phyloP scores from a whole-genome alignment of 2,329 filamentous ascomycete genomes.

The Ophiocordyceps unilateralis region DNA sequence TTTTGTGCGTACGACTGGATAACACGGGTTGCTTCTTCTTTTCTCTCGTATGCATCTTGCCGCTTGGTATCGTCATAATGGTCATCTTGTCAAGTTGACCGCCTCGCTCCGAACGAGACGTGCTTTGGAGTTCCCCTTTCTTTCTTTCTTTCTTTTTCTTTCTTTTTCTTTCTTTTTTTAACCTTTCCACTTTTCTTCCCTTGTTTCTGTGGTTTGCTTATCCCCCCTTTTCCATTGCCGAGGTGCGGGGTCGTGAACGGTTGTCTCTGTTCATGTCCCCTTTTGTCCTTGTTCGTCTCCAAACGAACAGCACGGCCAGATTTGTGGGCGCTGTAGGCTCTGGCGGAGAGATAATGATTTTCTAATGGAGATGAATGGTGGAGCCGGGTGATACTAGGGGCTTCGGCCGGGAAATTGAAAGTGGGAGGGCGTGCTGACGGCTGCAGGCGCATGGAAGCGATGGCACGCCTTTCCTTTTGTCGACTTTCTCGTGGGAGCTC shows the following conservation, averaged over 20 bases:
- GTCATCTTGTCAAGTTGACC: neutral
- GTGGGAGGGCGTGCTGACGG: neutral
- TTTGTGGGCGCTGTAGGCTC: neutral
- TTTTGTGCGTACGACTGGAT: slow-evolving; percentile 4
- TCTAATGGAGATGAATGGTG: neutral
- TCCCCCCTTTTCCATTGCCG: neutral
- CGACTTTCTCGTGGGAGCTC: too few species aligned
- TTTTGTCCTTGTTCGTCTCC: neutral
- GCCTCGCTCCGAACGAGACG: neutral
- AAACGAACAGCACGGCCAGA: neutral
- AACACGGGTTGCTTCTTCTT: neutral
- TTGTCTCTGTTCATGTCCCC: neutral
- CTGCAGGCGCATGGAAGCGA: neutral
- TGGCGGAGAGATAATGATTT: neutral
- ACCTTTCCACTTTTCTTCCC: neutral
- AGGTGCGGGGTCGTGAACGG: neutral
- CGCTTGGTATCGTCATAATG: neutral
- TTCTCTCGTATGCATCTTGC: neutral
- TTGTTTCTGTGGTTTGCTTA: neutral
- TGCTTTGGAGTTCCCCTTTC: neutral
- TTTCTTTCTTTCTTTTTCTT: neutral
- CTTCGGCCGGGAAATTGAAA: neutral
- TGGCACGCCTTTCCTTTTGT: neutral
- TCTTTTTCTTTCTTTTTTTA: neutral
- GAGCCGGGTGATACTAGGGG: neutral